phyloP scores from a whole-genome alignment of 2,329 filamentous ascomycete genomes.

The Tolypocladium sp. region DNA sequence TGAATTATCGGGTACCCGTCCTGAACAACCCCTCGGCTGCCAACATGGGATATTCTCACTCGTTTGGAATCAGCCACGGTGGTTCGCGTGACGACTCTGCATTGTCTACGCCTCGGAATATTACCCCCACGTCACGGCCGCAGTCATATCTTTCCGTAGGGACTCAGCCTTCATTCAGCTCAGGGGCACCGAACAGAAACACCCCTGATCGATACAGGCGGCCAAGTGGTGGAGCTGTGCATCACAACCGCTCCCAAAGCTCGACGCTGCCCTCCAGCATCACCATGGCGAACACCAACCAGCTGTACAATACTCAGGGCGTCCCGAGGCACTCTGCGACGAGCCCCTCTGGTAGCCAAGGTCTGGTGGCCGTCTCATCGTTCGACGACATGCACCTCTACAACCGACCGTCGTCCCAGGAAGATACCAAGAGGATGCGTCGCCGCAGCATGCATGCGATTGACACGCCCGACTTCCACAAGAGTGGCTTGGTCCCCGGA shows the following conservation, averaged over 20 bases:
- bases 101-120: constrained; percentile 32
- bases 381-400: constrained; percentile 63
- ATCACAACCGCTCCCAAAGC: constrained; percentile 28
- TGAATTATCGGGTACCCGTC: constrained; percentile 10
- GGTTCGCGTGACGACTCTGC: constrained; percentile 45
- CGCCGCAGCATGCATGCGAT: constrained; percentile 72
- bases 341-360: constrained; percentile 39
- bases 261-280: constrained; percentile 18
- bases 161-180: constrained; percentile 38
- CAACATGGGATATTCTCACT: constrained; percentile 28
- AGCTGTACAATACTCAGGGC: constrained; percentile 19
- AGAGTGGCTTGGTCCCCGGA: constrained; percentile 8
- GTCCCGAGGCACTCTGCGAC: constrained; percentile 23
- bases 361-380: constrained; percentile 31
- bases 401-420: constrained; percentile 44
- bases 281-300: constrained; percentile 15
- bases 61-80: constrained; percentile 23
- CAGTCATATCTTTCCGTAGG: constrained; percentile 32
- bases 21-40: constrained; percentile 29
- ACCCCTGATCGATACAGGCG: constrained; percentile 73
- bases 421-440: constrained; percentile 67
- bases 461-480: constrained; percentile 22
- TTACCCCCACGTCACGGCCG: constrained; percentile 27
- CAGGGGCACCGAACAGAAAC: constrained; percentile 33
- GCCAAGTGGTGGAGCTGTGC: constrained; percentile 33